A percentile compares a stretch with the other conserved stretches of the same genome.
Evolutionary conservation across 139 green algal species (phyloP).

Genomic region (Chlorella sp.): DNA sequence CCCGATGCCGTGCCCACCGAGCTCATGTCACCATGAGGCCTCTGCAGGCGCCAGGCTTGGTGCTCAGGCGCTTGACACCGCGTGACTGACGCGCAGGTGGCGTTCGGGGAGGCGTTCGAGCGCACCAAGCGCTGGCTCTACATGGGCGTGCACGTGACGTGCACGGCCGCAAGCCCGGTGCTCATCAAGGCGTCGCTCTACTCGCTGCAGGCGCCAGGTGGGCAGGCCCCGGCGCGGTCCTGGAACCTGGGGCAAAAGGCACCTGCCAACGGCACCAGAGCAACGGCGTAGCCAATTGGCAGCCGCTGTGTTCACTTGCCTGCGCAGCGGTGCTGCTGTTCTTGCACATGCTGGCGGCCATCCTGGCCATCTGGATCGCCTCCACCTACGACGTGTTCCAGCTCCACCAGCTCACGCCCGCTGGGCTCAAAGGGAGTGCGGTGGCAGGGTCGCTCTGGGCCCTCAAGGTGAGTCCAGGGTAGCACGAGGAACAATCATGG

Average conservation of each 20-base stretch:
- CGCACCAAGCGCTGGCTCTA: background rate
- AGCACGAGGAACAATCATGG: background rate
- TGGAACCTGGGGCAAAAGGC: too few relatives aligned
- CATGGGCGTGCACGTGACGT: background rate
- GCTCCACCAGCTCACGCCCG: background rate
- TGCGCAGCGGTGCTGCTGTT: slow-evolving; percentile 24
- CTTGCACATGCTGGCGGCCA: slow-evolving; percentile 18
- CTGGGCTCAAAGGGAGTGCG: slow-evolving; percentile 1
- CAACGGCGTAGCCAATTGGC: too few relatives aligned
- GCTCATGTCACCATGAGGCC: too few relatives aligned
- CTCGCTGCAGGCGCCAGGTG: slow-evolving; percentile 15
- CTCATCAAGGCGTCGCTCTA: background rate
- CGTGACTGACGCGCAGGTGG: background rate
- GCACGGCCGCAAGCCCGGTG: background rate
- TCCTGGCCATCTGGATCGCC: background rate
- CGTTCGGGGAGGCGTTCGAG: background rate
- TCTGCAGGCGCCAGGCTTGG: too few relatives aligned
- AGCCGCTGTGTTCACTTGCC: too few relatives aligned
- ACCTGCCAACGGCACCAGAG: too few relatives aligned
- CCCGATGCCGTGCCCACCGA: background rate
- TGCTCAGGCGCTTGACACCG: too few relatives aligned
- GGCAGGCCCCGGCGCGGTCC: too few relatives aligned
- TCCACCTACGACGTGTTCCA: slow-evolving; percentile 7
- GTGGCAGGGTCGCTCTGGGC: slow-evolving; percentile 1
- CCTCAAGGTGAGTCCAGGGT: slow-evolving; percentile 6